A percentile compares a stretch with the other conserved stretches of the same genome.
Evolutionary conservation across 805 yeast genomes (phyloP).

Genomic region (Lachancea quebecensis): DNA sequence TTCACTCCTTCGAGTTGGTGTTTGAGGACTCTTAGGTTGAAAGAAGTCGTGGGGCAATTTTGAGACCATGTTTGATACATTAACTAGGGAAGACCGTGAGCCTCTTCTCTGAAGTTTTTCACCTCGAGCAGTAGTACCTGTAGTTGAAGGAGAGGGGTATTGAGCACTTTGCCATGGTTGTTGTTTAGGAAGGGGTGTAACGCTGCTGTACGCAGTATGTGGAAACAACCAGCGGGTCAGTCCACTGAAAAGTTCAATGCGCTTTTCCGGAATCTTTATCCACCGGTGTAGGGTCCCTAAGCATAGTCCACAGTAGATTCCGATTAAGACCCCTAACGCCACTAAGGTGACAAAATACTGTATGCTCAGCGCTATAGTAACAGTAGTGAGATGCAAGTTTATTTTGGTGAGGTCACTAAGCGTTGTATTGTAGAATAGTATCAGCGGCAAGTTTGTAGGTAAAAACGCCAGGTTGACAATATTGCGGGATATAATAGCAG

Average conservation of each 20-base stretch:
- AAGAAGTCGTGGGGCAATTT: conserved; percentile 24
- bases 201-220: not conserved
- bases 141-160: not conserved
- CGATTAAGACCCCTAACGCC: conserved; percentile 17
- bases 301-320: conserved; percentile 15
- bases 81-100: conserved; percentile 16
- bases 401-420: conserved; percentile 15
- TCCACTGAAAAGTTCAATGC: conserved; percentile 11
- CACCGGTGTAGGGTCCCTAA: conserved; percentile 21
- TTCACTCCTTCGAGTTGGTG: not conserved
- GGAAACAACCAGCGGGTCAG: conserved; percentile 1
- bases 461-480: conserved; percentile 14
- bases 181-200: not conserved
- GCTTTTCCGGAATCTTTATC: conserved; percentile 19
- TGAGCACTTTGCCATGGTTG: not conserved
- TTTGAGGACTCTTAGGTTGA: conserved; percentile 11
- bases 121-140: not conserved
- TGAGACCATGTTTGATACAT: conserved; percentile 18
- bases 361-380: conserved; percentile 14
- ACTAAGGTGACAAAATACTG: conserved; percentile 24
- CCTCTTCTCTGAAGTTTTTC: not conserved
- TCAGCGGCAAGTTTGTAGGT: conserved; percentile 26
- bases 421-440: conserved; percentile 19
- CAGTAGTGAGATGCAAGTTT: conserved; percentile 9
- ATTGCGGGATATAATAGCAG: conserved; percentile 14